Conservation (phyloP, 306 rosid genomes). For the Rubus idaeus region DNA sequence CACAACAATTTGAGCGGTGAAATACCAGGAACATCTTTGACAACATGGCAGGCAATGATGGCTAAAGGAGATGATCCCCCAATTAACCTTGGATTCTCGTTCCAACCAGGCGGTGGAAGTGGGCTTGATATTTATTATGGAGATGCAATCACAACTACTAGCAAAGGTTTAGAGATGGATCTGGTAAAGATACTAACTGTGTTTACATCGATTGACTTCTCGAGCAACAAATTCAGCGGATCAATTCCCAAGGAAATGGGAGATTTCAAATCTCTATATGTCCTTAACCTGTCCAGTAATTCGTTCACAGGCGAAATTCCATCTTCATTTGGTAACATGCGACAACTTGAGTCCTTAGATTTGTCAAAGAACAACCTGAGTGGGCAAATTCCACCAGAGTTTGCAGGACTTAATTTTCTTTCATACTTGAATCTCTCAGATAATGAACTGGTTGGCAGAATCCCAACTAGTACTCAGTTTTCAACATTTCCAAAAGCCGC, state of each 20-base stretch:
- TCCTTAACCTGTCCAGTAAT: constrained; percentile 9
- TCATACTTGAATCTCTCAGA: background rate
- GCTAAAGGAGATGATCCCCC: background rate
- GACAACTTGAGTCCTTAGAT: constrained; percentile 9
- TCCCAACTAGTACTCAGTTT: background rate
- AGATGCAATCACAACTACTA: background rate
- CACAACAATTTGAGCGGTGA: constrained; percentile 10
- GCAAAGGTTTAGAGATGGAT: constrained; percentile 9
- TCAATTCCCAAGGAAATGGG: constrained; percentile 7
- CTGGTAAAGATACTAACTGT: constrained; percentile 2
- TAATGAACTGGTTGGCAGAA: constrained; percentile 7
- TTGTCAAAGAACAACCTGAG: background rate
- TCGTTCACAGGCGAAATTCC: constrained; percentile 2
- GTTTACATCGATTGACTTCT: constrained; percentile 8
- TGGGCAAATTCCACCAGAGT: background rate
- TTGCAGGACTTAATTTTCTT: background rate
- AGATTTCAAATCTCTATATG: background rate
- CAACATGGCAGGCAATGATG: constrained; percentile 14
- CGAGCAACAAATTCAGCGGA: constrained; percentile 10
- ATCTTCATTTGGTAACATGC: background rate
- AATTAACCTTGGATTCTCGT: background rate
- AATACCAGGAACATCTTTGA: background rate
- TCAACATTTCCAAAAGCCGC: constrained; percentile 1
- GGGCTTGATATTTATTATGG: background rate
- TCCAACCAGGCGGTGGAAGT: background rate